Conservation (phyloP, 148 eudicot species). For the Camellia sinensis region DNA sequence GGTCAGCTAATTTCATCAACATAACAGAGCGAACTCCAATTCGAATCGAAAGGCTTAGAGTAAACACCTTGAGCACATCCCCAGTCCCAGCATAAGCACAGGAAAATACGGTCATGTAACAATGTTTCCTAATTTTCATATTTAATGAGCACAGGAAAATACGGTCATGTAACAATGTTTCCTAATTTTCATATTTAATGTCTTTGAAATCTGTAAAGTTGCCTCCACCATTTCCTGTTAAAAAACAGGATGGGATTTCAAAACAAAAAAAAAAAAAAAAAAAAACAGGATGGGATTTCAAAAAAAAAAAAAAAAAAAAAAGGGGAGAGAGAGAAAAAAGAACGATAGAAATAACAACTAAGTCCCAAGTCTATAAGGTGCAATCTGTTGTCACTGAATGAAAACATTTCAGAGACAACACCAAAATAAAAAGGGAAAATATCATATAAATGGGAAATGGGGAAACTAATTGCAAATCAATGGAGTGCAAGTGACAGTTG, state of each 20-base stretch:
- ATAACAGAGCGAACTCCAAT: not conserved
- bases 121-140: slow-evolving; percentile 80
- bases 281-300: not conserved
- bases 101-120: slow-evolving; percentile 89
- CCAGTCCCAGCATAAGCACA: slow-evolving; percentile 99
- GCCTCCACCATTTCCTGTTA: slow-evolving; percentile 86
- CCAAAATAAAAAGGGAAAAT: too few species aligned
- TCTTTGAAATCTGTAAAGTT: slow-evolving; percentile 86
- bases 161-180: slow-evolving; percentile 91
- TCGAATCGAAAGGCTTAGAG: slow-evolving; percentile 10
- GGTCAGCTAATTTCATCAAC: not conserved
- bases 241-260: not conserved
- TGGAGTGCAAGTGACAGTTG: too few species aligned
- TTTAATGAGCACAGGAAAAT: slow-evolving; percentile 92
- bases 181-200: slow-evolving; percentile 81
- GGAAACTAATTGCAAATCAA: too few species aligned
- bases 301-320: not conserved
- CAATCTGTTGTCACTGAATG: not conserved
- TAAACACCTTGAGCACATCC: slow-evolving; percentile 80
- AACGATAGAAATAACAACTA: not conserved
- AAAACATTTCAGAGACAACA: not conserved
- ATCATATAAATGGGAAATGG: too few species aligned
- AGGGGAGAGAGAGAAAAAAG: not conserved
- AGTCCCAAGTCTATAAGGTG: not conserved
- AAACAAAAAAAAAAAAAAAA: not conserved